Evolutionary conservation across 495 filamentous ascomycete genomes (phyloP), one percentile per base, ranked within the genome.

Genomic region (Penicillium simplicissimum): DNA sequence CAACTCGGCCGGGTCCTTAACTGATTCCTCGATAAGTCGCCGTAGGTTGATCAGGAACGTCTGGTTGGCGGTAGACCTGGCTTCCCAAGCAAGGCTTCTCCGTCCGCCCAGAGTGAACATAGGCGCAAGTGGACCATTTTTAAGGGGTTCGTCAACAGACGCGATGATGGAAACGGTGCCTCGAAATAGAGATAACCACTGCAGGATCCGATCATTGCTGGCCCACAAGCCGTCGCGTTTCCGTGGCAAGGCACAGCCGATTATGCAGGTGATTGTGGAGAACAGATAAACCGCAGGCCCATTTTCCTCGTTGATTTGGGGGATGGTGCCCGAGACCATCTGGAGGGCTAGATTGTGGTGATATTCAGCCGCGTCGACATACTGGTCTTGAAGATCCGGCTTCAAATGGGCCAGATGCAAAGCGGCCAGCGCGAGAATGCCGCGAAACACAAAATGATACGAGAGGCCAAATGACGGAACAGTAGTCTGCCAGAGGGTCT

Each of bases 381-480:
- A 82, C 11, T 60, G 45, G 10, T 42, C 64, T 8, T 55, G 67
- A n/a, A 62, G 63, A 13, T 77, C 71, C 0, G 78, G 71, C 8
- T 69, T 71, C 55, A 74, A 19, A 17, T 55, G 52, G 9, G 79
- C 77, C 3, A 81, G 60, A 60, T 82, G 80, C 17, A 82, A 66
- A 15, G 78, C 76, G n/a, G 75, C 75, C 19, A 82, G 57, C 23
- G 74, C 74, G 37, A 83, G 70, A 13, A 83, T 74, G 33, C 74
- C 70, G 11, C 76, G 75, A 65, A 82, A 74, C 25, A 81, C 70
- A 63, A 78, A 81, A 47, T 74, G 71, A 36, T 73, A 75, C 8
- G 43, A 47, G 17, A 80, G 57, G 3, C 52, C 62, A 8, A 53
- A 45, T 45, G 74, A 59, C 2, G 78, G 78, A 9, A 79, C 67